Evolutionary conservation across 2,329 filamentous ascomycete genomes (phyloP).

Genomic region (Penicillium italicum): DNA sequence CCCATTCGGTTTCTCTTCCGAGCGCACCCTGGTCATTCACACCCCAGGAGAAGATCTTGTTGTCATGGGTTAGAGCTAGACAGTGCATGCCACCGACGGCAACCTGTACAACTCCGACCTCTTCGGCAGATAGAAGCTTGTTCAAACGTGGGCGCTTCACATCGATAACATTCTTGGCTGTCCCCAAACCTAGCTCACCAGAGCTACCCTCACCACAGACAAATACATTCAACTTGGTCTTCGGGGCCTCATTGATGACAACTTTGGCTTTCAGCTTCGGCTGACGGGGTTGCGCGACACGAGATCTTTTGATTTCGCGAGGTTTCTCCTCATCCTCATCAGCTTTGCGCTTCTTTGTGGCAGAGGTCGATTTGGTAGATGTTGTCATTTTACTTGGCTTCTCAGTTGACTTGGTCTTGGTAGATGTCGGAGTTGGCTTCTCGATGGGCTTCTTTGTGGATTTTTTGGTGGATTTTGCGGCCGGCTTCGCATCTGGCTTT

Average conservation of each 20-base stretch:
- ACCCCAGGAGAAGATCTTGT: conserved; percentile 80
- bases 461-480: not conserved
- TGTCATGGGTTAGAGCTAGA: conserved; percentile 71
- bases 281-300: conserved; percentile 25
- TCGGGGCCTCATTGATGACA: conserved; percentile 62
- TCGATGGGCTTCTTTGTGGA: not conserved
- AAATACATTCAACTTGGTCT: conserved; percentile 61
- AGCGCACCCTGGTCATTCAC: conserved; percentile 82
- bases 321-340: conserved; percentile 28
- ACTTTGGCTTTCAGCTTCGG: conserved; percentile 34
- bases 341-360: conserved; percentile 37
- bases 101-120: conserved; percentile 67
- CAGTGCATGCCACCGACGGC: conserved; percentile 80
- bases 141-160: conserved; percentile 73
- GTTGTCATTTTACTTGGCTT: conserved; percentile 21
- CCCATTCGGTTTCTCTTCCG: conserved; percentile 68
- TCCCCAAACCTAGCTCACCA: conserved; percentile 78
- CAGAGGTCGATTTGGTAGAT: conserved; percentile 14
- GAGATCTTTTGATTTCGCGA: conserved; percentile 33
- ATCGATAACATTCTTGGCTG: conserved; percentile 62
- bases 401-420: not conserved
- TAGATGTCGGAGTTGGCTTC: not conserved
- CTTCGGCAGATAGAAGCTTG: conserved; percentile 53
- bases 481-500: not conserved
- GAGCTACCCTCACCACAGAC: conserved; percentile 76